Conservation (phyloP, 139 green algal genomes). For the Chlamydomonas incerta region DNA sequence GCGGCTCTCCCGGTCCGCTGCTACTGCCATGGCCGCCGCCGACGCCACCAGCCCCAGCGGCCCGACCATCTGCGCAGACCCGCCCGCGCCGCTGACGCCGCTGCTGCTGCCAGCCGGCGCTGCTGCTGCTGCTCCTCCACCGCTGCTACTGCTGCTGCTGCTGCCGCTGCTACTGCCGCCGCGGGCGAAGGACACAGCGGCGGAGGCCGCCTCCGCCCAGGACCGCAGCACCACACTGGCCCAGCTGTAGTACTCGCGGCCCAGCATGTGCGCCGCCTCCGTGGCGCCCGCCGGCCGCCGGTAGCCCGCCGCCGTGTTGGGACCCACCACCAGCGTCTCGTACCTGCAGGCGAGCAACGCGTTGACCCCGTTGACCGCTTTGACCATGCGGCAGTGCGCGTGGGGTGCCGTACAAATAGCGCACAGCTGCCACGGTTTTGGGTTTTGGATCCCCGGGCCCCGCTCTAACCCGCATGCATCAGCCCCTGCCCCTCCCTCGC, state of each 20-base stretch:
- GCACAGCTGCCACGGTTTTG: too few species aligned
- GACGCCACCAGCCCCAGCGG: background rate
- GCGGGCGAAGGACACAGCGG: background rate
- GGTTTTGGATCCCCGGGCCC: too few species aligned
- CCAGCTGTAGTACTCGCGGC: conserved; percentile 1
- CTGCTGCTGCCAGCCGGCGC: background rate
- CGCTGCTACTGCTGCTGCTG: background rate
- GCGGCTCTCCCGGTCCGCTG: background rate
- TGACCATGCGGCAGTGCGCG: too few species aligned
- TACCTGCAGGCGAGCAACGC: too few species aligned
- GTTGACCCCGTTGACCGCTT: too few species aligned
- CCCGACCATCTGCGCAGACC: background rate
- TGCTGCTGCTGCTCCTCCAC: background rate
- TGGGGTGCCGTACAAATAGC: too few species aligned
- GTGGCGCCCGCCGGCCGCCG: background rate
- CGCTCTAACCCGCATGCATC: too few species aligned
- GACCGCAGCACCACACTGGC: background rate
- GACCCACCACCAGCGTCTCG: background rate
- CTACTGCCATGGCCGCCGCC: background rate
- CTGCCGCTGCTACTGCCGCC: background rate
- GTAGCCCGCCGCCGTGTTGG: conserved; percentile 5
- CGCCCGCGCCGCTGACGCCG: background rate
- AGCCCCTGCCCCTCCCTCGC: too few species aligned
- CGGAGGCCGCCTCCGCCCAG: background rate
- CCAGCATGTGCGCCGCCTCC: conserved; percentile 10